Percentiles rank a stretch among this genome's conserved stretches.
Conservation (phyloP, 179 eudicot species). For the Sideroxylon spinosum region DNA sequence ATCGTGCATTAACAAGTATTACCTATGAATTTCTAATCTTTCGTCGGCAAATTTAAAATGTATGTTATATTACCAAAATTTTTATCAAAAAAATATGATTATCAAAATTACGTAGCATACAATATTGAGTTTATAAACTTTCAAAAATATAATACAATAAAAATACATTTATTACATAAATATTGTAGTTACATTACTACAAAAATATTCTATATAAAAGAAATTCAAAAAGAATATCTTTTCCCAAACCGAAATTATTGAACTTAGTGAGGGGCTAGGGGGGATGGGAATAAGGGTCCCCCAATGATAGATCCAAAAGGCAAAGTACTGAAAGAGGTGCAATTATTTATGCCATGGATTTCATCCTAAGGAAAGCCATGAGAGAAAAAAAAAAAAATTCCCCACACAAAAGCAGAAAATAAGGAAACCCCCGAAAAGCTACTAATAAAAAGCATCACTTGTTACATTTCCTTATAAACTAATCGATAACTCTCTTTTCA, state of each 20-base stretch:
- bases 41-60: no score
- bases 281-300: conserved; percentile 15
- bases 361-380: conserved; percentile 25
- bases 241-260: conserved; percentile 41
- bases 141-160: no score
- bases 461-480: neutral
- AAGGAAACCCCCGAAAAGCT: conserved; percentile 15
- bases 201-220: no score
- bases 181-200: no score
- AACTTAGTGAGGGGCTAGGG: conserved; percentile 31
- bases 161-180: no score
- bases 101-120: conserved; percentile 25
- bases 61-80: no score
- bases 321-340: conserved; percentile 27
- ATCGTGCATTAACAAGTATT: conserved; percentile 34
- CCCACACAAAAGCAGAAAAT: conserved; percentile 11
- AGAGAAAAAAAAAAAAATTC: neutral
- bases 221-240: no score
- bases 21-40: neutral
- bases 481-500: conserved; percentile 12
- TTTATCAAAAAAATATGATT: no score
- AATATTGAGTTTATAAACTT: conserved; percentile 20
- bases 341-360: conserved; percentile 40
- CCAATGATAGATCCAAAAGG: conserved; percentile 42
- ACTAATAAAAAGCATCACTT: conserved; percentile 21